A percentile compares a stretch with the other conserved stretches of the same genome.
These are phyloP conservation scores for Curvularia verruculosa DNA, from an alignment of 2,329 filamentous ascomycete species.

Conservation along the genomic window DNA sequence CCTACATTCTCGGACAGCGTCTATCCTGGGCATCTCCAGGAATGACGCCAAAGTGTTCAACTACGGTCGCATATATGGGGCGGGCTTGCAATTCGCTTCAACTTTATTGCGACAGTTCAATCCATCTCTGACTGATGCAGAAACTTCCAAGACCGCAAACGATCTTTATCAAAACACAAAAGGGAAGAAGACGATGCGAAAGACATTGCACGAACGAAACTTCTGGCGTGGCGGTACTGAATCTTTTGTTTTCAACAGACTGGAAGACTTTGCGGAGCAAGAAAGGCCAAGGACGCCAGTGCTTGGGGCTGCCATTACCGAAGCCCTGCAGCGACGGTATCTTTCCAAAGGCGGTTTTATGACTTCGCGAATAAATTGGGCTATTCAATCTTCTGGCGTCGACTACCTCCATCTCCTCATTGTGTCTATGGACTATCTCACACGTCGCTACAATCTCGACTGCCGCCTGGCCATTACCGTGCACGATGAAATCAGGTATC, in stretches of 20 bases:
- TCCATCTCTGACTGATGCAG: constrained; percentile 75
- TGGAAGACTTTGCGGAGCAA: constrained; percentile 97
- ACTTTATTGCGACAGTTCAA: constrained; percentile 94
- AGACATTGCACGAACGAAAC: constrained; percentile 70
- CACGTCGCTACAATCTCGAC: constrained; percentile 80
- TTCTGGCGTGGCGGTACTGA: constrained; percentile 98
- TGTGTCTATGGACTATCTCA: constrained; percentile 91
- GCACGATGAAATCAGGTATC: constrained; percentile 95
- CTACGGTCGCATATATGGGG: constrained; percentile 98
- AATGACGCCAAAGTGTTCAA: constrained; percentile 99
- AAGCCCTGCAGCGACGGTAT: constrained; percentile 87
- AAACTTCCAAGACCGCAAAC: constrained; percentile 77
- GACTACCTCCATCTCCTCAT: constrained; percentile 96
- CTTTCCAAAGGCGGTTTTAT: constrained; percentile 91
- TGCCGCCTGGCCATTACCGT: constrained; percentile 91
- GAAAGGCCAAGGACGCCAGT: constrained; percentile 89
- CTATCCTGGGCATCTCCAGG: constrained; percentile 88
- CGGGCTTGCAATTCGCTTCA: constrained; percentile 89
- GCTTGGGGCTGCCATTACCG: constrained; percentile 91
- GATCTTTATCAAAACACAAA: constrained; percentile 90
- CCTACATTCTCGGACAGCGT: constrained; percentile 89
- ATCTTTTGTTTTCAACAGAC: constrained; percentile 96
- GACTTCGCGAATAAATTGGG: constrained; percentile 98
- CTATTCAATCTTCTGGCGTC: constrained; percentile 95
- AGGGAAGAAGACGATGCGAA: constrained; percentile 81